phyloP scores from a whole-genome alignment of 1,284 basidiomycete genomes.

The Mycena citricolor region DNA sequence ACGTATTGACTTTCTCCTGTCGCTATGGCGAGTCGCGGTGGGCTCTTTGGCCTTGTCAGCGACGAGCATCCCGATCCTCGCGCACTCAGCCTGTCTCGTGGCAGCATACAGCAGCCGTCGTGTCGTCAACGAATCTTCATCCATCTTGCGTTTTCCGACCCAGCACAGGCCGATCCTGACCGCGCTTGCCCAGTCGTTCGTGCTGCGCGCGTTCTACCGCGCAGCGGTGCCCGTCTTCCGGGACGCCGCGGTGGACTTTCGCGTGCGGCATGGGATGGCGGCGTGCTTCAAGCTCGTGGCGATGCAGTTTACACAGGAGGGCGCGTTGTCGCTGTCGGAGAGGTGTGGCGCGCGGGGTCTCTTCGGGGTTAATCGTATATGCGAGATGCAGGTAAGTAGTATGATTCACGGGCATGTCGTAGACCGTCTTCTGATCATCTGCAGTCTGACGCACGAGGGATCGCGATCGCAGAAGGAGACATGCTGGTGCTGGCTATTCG shows the following conservation, averaged over 20 bases:
- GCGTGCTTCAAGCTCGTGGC: constrained; percentile 36
- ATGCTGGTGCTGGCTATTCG: constrained; percentile 38
- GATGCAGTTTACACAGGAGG: constrained; percentile 30
- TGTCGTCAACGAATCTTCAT: constrained; percentile 30
- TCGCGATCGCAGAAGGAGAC: constrained; percentile 44
- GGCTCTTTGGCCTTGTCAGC: constrained; percentile 40
- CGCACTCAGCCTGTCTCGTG: constrained; percentile 35
- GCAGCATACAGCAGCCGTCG: constrained; percentile 43
- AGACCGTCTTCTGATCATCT: background rate
- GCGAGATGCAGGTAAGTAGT: constrained; percentile 8
- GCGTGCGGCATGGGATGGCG: constrained; percentile 37
- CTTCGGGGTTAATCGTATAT: constrained; percentile 36
- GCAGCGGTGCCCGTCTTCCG: constrained; percentile 30
- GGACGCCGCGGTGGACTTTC: constrained; percentile 27
- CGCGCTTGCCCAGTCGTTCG: constrained; percentile 36
- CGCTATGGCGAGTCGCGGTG: constrained; percentile 38
- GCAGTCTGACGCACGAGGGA: constrained; percentile 37
- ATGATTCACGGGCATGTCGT: background rate
- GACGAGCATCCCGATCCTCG: constrained; percentile 33
- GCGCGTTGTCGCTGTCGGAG: constrained; percentile 33
- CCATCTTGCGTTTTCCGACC: constrained; percentile 42
- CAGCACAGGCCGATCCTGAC: constrained; percentile 41
- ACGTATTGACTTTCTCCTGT: constrained; percentile 32
- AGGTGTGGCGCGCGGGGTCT: constrained; percentile 45
- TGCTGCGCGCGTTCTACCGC: constrained; percentile 33